Evolutionary conservation across 306 rosid genomes (phyloP).

Genomic region (Castanea sativa): DNA sequence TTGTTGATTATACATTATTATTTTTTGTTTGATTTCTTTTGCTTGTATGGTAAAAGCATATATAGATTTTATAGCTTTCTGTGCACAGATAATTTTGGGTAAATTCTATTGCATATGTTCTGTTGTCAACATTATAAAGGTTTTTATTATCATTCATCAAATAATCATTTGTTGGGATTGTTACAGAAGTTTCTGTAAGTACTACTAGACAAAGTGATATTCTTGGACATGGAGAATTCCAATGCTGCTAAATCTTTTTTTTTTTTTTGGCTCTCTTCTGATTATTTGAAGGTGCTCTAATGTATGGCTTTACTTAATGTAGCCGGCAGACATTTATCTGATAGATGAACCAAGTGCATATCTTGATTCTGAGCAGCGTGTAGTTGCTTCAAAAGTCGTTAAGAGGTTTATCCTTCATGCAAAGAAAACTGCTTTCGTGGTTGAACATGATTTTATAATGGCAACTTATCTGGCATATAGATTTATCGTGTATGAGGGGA

Average conservation of each 20-base stretch:
- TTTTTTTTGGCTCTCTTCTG: background rate
- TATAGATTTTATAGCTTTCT: background rate
- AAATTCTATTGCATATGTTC: background rate
- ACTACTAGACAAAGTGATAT: background rate
- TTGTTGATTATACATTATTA: no score
- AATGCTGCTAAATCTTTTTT: background rate
- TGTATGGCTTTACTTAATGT: conserved; percentile 27
- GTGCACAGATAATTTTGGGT: background rate
- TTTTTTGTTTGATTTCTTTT: background rate
- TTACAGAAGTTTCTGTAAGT: background rate
- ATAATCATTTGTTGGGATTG: background rate
- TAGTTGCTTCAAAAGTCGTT: conserved; percentile 91
- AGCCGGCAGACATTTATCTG: conserved; percentile 97
- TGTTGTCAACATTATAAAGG: background rate
- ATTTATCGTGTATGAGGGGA: conserved; percentile 91
- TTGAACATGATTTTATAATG: conserved; percentile 97
- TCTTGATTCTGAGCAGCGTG: conserved; percentile 97
- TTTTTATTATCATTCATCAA: background rate
- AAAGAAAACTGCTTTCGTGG: conserved; percentile 95
- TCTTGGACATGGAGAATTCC: background rate
- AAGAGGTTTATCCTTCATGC: conserved; percentile 98
- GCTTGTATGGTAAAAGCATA: background rate
- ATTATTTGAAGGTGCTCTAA: conserved; percentile 20
- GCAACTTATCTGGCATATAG: conserved; percentile 96
- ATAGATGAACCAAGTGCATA: conserved; percentile 98